Conservation (phyloP, 139 green algal genomes). For the Chlamydomonas asymmetrica region DNA sequence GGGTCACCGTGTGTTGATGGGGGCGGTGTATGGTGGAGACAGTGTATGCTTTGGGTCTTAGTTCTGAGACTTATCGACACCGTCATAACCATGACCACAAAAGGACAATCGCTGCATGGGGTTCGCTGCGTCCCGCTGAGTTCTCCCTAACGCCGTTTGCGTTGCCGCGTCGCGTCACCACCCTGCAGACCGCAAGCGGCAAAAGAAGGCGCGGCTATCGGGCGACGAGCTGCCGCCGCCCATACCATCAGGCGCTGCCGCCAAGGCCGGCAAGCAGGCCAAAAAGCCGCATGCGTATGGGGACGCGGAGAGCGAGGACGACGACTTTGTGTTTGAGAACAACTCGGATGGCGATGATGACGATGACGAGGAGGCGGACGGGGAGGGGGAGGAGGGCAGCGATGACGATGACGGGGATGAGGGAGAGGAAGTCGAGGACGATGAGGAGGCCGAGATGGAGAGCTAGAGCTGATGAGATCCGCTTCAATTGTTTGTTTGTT, state of each 20-base stretch:
- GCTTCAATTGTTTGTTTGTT: too few relatives aligned
- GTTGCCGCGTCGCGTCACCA: too few relatives aligned
- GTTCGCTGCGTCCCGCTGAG: too few relatives aligned
- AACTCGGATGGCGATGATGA: constrained; percentile 27
- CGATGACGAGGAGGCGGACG: background rate
- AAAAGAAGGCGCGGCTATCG: constrained; percentile 42
- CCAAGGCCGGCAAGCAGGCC: constrained; percentile 20
- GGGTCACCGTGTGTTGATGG: too few relatives aligned
- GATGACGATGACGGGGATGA: background rate
- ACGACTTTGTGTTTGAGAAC: constrained; percentile 53
- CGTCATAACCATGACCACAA: too few relatives aligned
- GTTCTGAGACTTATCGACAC: too few relatives aligned
- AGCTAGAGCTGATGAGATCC: too few relatives aligned
- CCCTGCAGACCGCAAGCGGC: constrained; percentile 54
- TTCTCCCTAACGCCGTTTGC: too few relatives aligned
- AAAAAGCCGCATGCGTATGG: constrained; percentile 38
- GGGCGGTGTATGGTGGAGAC: too few relatives aligned
- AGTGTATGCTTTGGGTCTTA: too few relatives aligned
- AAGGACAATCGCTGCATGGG: too few relatives aligned
- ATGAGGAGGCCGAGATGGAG: too few relatives aligned
- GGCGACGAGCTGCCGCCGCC: background rate
- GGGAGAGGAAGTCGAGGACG: constrained; percentile 9
- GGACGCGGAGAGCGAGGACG: constrained; percentile 34
- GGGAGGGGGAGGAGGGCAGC: background rate
- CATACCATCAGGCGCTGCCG: background rate